Conservation (phyloP, 1,284 basidiomycete species). For the Fistulina hepatica region DNA sequence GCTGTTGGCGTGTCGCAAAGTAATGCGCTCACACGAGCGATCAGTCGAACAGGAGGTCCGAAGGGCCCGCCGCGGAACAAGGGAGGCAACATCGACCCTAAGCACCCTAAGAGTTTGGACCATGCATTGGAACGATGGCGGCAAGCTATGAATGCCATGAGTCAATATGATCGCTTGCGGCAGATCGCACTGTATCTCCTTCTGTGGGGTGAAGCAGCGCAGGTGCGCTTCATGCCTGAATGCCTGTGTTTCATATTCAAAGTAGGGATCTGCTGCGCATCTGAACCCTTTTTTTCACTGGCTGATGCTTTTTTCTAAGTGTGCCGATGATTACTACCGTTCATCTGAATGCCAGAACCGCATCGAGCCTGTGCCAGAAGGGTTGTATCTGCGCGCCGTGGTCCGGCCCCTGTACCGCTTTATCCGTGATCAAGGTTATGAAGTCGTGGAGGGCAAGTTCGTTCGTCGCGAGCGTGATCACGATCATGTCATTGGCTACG, state of each 20-base stretch:
- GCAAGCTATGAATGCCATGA: slow-evolving; percentile 98
- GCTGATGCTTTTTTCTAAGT: slow-evolving; percentile 42
- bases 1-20: slow-evolving; percentile 91
- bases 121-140: slow-evolving; percentile 90
- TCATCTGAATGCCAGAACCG: slow-evolving; percentile 97
- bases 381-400: slow-evolving; percentile 84
- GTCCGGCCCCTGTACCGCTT: slow-evolving; percentile 96
- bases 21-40: slow-evolving; percentile 77
- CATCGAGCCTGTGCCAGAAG: slow-evolving; percentile 90
- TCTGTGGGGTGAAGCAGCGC: slow-evolving; percentile 97
- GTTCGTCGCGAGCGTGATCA: slow-evolving; percentile 90
- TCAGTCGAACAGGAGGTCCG: slow-evolving; percentile 43
- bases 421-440: slow-evolving; percentile 96
- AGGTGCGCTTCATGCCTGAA: slow-evolving; percentile 97
- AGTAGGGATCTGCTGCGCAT: slow-evolving; percentile 98
- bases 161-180: slow-evolving; percentile 92
- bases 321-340: slow-evolving; percentile 98
- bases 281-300: slow-evolving; percentile 98
- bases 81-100: slow-evolving; percentile 35
- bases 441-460: slow-evolving; percentile 93
- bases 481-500: slow-evolving; percentile 93
- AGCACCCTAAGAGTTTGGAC: slow-evolving; percentile 77
- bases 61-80: neutral
- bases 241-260: slow-evolving; percentile 38
- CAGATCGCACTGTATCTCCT: slow-evolving; percentile 95